phyloP scores from a whole-genome alignment of 208 protist genomes.

The Herpetomonas tarakana region DNA sequence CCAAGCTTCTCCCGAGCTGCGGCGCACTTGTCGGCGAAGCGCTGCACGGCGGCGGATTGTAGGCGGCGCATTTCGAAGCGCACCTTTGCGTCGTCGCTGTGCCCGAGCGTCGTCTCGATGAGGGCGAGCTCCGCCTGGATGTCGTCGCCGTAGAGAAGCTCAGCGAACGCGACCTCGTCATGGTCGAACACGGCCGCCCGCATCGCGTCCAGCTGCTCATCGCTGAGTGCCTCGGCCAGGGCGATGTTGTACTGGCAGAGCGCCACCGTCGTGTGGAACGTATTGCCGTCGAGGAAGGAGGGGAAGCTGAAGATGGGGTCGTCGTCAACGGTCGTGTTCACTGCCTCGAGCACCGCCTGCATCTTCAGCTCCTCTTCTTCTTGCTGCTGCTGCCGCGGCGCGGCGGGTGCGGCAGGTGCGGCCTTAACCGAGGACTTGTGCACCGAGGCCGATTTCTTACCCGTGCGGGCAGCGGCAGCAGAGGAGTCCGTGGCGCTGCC shows the following conservation, averaged over 20 bases:
- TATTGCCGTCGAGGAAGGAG: conserved; percentile 76
- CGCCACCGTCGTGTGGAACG: conserved; percentile 50
- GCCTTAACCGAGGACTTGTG: too few relatives aligned
- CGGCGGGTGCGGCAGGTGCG: too few relatives aligned
- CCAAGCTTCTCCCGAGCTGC: conserved; percentile 21
- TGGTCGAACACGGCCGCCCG: conserved; percentile 60
- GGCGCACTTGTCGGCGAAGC: conserved; percentile 40
- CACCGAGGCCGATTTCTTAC: too few relatives aligned
- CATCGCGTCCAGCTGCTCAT: conserved; percentile 66
- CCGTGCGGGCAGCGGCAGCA: too few relatives aligned
- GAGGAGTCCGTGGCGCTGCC: too few relatives aligned
- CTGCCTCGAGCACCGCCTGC: neutral
- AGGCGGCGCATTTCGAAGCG: conserved; percentile 26
- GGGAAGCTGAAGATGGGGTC: conserved; percentile 40
- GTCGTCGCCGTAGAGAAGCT: conserved; percentile 83
- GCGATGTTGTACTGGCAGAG: conserved; percentile 77
- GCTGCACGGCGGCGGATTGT: conserved; percentile 26
- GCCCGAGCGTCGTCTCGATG: conserved; percentile 18
- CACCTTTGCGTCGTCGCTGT: conserved; percentile 23
- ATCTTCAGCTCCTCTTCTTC: neutral
- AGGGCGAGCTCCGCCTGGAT: conserved; percentile 35
- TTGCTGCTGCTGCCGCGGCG: too few relatives aligned
- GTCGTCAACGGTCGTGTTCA: conserved; percentile 16
- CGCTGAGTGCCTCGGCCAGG: conserved; percentile 63
- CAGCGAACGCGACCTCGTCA: conserved; percentile 74